Percentiles rank a stretch among this genome's conserved stretches.
phyloP scores from a whole-genome alignment of 192 early-diverging fungal genomes.

The Coemansia sp. region DNA sequence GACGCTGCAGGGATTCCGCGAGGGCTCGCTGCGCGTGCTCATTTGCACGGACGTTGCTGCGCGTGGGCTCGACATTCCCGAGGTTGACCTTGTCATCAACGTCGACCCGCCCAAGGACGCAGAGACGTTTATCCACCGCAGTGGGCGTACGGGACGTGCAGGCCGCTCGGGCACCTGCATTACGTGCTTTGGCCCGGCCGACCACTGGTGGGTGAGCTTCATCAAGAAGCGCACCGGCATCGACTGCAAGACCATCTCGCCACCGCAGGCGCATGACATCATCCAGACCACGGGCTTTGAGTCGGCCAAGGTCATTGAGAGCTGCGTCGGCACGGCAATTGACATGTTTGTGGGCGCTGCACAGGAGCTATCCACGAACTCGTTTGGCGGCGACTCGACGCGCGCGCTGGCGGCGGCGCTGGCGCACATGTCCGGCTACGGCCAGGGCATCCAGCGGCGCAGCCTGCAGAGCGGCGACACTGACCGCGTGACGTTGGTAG shows the following conservation, averaged over 20 bases:
- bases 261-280: slow-evolving; percentile 91
- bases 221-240: slow-evolving; percentile 81
- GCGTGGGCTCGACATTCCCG: slow-evolving; percentile 94
- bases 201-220: slow-evolving; percentile 76
- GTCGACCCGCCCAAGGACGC: slow-evolving; percentile 91
- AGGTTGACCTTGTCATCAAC: slow-evolving; percentile 97
- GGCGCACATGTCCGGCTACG: slow-evolving; percentile 84
- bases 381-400: slow-evolving; percentile 68
- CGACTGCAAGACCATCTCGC: slow-evolving; percentile 72
- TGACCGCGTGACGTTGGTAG: slow-evolving; percentile 74
- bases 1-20: slow-evolving; percentile 92
- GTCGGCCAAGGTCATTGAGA: slow-evolving; percentile 65
- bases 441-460: slow-evolving; percentile 76
- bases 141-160: slow-evolving; percentile 92
- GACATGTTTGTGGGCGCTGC: slow-evolving; percentile 77
- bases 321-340: slow-evolving; percentile 72
- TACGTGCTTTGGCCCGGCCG: slow-evolving; percentile 87
- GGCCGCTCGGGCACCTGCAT: slow-evolving; percentile 85
- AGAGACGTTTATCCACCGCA: slow-evolving; percentile 94
- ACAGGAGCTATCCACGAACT: slow-evolving; percentile 63
- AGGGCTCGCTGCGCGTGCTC: slow-evolving; percentile 88
- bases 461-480: slow-evolving; percentile 83
- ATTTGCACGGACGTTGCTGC: slow-evolving; percentile 95
- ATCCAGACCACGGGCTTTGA: slow-evolving; percentile 76
- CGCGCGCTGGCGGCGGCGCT: slow-evolving; percentile 81